Base-by-base conservation (phyloP, 225 moss, liverwort and hornwort genomes). In the Marchantia polymorpha region DNA sequence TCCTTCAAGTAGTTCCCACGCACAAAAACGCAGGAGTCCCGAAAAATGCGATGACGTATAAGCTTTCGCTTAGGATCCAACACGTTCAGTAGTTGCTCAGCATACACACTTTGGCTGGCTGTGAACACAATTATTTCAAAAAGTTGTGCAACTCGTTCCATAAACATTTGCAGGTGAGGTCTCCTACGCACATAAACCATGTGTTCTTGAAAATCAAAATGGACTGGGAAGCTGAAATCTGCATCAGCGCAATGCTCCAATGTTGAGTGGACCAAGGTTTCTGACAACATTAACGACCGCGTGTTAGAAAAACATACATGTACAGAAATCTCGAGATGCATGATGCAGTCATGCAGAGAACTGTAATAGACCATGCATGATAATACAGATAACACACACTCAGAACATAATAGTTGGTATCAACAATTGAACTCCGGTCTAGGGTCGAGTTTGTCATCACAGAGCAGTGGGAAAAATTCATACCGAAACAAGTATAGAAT, bases 61-160 rank as follows among this genome's bases (percentile, higher is more conserved):
- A 87, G 82, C 69, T 87, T 87, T 5, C 87, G 87, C 47, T 87
- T 87, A 29, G 87, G 87, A 73, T 87, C 87, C 59, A 87, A 65
- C 26, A 87, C 87, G 74, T 87, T 87, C 31, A 87, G 52, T 7
- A 87, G 81, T 61, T 87, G 87, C 51, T 87, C 87, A 7, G 87
- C 87, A 73, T 87, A 87, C 13, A 87, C 83, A 80, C 87, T 87
- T 70, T 87, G 87, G 61, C 87, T 87, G 7, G 87, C 87, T 20
- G 87, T 87, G 52, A 87, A 87, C 17, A 87, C 87, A 46, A 87
- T 87, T 29, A 87, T 87, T 55, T 87, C 87, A 71, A 87, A 87
- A 50, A 87, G 83, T 59, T 87, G 87, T 25, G 87, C 83, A 13
- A 87, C 87, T 50, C 87, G 78, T 69, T 87, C 87, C 87, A 87